Percentiles rank a stretch among this genome's conserved stretches.
Conservation (phyloP, 495 filamentous ascomycete species). For the Halenospora varia region DNA sequence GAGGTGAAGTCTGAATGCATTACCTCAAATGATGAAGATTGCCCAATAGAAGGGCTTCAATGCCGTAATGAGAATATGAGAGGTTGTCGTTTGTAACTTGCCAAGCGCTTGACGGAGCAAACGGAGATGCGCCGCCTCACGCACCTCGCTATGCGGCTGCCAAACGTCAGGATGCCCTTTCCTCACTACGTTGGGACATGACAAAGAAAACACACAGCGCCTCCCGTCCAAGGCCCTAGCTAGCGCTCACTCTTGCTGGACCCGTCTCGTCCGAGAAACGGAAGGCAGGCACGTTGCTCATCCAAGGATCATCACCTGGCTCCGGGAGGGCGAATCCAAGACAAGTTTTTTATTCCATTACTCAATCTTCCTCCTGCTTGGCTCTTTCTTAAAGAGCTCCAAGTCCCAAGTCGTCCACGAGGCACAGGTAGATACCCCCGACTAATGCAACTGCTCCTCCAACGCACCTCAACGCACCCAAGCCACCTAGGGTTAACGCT, state of each 20-base stretch:
- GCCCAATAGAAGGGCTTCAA: not conserved
- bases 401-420: not conserved
- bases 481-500: too few species aligned
- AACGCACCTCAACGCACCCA: too few species aligned
- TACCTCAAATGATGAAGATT: not conserved
- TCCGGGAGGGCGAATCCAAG: not conserved
- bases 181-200: too few species aligned
- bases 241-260: too few species aligned
- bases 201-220: too few species aligned
- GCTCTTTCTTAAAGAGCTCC: not conserved
- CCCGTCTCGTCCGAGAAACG: too few species aligned
- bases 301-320: not conserved
- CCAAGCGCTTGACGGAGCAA: not conserved
- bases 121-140: too few species aligned
- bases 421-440: not conserved
- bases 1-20: not conserved
- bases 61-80: not conserved
- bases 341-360: not conserved
- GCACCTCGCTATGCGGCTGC: too few species aligned
- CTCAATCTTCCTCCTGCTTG: not conserved
- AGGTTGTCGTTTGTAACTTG: not conserved
- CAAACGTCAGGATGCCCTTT: too few species aligned
- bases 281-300: not conserved
- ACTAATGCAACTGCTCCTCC: not conserved
- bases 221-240: too few species aligned